These are phyloP conservation scores for Aurifilum marmelostoma DNA, from an alignment of 2,329 filamentous ascomycete species.

Conservation along the genomic window DNA sequence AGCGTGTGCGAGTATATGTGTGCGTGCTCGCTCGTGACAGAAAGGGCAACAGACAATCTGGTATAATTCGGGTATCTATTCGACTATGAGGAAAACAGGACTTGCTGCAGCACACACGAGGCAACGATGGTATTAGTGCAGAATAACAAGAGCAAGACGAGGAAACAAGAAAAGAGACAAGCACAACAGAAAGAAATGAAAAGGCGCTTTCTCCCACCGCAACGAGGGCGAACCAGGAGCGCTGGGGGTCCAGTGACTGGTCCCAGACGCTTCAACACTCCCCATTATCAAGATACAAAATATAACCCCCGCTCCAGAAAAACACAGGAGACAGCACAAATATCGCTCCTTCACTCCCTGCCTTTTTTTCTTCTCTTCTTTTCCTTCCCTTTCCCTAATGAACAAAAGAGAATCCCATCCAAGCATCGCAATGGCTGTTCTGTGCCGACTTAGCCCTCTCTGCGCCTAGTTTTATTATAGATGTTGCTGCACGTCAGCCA, in stretches of 20 bases:
- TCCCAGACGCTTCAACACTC: background rate
- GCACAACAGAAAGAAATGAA: background rate
- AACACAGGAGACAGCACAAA: background rate
- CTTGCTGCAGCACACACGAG: slow-evolving; percentile 24
- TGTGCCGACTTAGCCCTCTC: background rate
- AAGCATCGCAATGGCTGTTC: background rate
- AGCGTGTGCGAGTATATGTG: background rate
- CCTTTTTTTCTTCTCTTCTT: no score
- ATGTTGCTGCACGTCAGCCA: background rate
- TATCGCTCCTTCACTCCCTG: background rate
- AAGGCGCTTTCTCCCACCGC: background rate
- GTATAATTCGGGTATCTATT: slow-evolving; percentile 31
- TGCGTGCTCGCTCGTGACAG: background rate
- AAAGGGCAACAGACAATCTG: slow-evolving; percentile 16
- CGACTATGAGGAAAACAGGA: slow-evolving; percentile 21
- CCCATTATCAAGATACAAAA: background rate
- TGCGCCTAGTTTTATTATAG: background rate
- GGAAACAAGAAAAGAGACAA: background rate
- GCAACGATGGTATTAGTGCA: slow-evolving; percentile 25
- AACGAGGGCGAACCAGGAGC: background rate
- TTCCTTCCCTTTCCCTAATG: background rate
- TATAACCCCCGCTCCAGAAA: background rate
- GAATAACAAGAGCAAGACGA: background rate
- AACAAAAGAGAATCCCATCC: background rate
- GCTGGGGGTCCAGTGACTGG: background rate